Base-by-base conservation (phyloP, 345 rosid species). In the Melaleuca quinquenervia region DNA sequence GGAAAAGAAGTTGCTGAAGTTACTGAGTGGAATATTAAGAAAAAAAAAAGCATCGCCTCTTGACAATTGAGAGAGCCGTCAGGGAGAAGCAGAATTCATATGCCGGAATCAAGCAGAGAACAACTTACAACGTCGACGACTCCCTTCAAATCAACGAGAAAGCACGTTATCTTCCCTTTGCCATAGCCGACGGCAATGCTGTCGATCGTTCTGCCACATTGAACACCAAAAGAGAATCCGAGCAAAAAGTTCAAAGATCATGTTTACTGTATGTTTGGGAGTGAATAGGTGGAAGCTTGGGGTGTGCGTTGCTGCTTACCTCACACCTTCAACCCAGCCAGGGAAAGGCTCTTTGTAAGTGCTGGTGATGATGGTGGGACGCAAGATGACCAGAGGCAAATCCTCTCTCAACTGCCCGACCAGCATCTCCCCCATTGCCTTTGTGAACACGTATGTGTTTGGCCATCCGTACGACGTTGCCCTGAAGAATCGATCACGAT, bases 381-480 rank as follows among this genome's bases (percentile, higher is more conserved):
- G 94, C 50, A 93, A 85, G 51, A 93, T 91, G 41, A 93, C 96
- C 1, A 92, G 83, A 0, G 98, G 91, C 41, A 93, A 26, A 41
- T 87, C 85, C 82, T 88, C 95, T 89, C 91, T 94, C 75, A 86
- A 49, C 45, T 88, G 83, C 20, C 86, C 93, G 29, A 95, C 52
- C 84, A 96, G 54, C 97, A 95, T 96, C 88, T 96, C 98, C 64
- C 92, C 98, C 93, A 96, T 91, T n/a, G 97, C 95, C 91, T 97
- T 97, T 26, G 99, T 96, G 84, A 95, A 96, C 24, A 93, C 97
- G n/a, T 95, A 96, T 0, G 96, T 88, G 86, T 95, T 94, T 84
- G 94, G 98, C 98, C 98, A 97, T 36, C 99, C 99, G 82, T 88
- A 93, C 50, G 52, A 83, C 86, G 91, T 90, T 70, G 98, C 98